Evolutionary conservation across 2,329 filamentous ascomycete species (phyloP), one percentile per base, ranked within the genome.

Genomic region (Pyrenochaeta sp.): DNA sequence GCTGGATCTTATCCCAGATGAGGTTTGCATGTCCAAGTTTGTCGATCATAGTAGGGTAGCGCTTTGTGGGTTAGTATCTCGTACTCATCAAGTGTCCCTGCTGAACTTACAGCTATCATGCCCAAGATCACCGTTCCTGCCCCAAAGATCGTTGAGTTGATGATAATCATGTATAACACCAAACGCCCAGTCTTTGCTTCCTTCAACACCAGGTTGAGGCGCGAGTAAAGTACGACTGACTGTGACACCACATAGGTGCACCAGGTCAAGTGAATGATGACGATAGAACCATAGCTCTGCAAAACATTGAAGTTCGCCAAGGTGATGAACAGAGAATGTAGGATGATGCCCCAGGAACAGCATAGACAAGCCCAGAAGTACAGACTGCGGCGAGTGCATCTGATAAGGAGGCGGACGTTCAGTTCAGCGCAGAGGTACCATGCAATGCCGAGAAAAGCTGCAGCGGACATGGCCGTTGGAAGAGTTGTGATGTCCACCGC

Each of bases 161-260:
- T 50, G 17, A 82, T 69, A 43, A 86, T 85, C 76, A 85, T 81
- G 27, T 58, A 71, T 0, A 83, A 68, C 1, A 83, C 75, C 2
- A 72, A 67, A 3, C 71, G 48, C 2, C 45, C 39, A 3, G 35
- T 50, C 46, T 42, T 65, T 56, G 18, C 29, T 7, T 72, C 66
- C 7, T 51, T 43, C 3, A 83, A 60, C 4, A 86, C 74, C 1
- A 86, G 71, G 55, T 84, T 81, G 1, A 86, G 73, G 4, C 83
- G 74, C 2, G 82, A 85, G 67, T 82, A 86, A 0, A 86, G 69
- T 0, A 86, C 82, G 8, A 85, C 44, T 0, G 78, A 77, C 58
- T 84, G 81, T 1, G 81, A 81, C 0, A 81, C 82, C 0, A 85
- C 79, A 76, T 83, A 83, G 3, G 68, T 58, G 60, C 77, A 78